Base-by-base conservation (phyloP, 805 yeast species). In the Saturnispora besseyi region DNA sequence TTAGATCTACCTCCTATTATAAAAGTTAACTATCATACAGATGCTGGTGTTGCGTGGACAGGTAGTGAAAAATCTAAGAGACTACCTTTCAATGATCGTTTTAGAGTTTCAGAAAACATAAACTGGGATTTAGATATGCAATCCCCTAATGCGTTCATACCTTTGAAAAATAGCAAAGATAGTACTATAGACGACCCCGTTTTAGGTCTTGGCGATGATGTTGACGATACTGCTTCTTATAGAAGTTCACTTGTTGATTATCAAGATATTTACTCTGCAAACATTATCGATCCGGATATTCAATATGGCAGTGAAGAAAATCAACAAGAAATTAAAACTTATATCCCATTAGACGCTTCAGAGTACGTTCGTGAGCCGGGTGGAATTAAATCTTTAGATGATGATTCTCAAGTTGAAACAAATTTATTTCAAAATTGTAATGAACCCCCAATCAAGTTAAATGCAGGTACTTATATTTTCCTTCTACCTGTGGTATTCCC, bases 401-500 rank as follows among this genome's bases (percentile, higher is more conserved):
- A 51, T 41, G 49, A 46, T 9, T 36, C 47, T 21, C 5, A 43
- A 6, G 31, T 54, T 44, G 57, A 54, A 44, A 28, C 47, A 45
- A 46, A 52, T 44, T 44, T 61, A 28, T 60, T 64, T 38, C 37
- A 49, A n/a, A 46, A 41, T 26, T n/a, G 11, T 8, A 28, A 43
- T 10, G 38, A 40, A 7, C 54, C 54, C 15, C 22, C 53, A 5
- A 53, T 55, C 22, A 54, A 59, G 13, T 69, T 66, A 54, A 75
- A 75, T 54, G 78, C 90, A 1, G 95, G 95, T 22, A 76, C 81
- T 55, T 85, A 85, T 59, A 75, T 84, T 2, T 85, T 82, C 58
- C 61, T 82, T 18, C 62, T 84, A 5, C 91, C 93, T 0, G 67
- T 81, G 0, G 63, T 78, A 5, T 74, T 83, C 47, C 84, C 87